Base-by-base conservation (phyloP, 768 basidiomycete species). In the Rhodotorula diobovata region DNA sequence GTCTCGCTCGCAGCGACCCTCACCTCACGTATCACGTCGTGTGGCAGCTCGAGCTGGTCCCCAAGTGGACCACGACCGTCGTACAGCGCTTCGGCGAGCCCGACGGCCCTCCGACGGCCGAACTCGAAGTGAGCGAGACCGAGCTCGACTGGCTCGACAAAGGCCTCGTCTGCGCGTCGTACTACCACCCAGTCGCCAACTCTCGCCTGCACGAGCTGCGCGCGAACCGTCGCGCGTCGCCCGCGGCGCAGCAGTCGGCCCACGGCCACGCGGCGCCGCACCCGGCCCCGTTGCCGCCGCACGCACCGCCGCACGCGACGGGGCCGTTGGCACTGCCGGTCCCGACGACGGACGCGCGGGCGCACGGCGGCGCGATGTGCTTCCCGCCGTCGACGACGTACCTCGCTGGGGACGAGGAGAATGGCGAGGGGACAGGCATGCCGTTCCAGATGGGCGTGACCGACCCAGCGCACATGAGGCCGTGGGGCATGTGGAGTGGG, bases 131-230 rank as follows among this genome's bases (percentile, higher is more conserved):
- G 11, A 35, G 25, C 18, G 60, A 61, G 1, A 46, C 48, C 5
- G 70, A 71, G 56, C 70, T 71, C 18, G 70, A 71, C n/a, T 71
- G 70, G 67, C 35, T 70, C 63, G 58, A 54, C 51, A 64, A 57
- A 20, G 70, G 70, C 2, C 58, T 71, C 41, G 15, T 32, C 18
- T 30, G 30, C 30, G 62, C 64, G 9, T 39, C 35, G 23, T 71
- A 34, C 34, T 71, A 66, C 55, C 70, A 71, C 41, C 70, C 70
- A 1, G 30, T 56, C 53, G 70, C 70, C 0, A 41, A 32, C 25
- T 9, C 25, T 7, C 53, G 70, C 18, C 18, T 71, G 10, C 43
- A 45, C 0, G 64, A 71, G 54, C 45, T 71, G n/a, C 41, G 59
- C 32, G 32, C 43, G n/a, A 15, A 15, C 12, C 56, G 68, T 9